phyloP scores from a whole-genome alignment of 306 rosid species.

The Quercus alba region DNA sequence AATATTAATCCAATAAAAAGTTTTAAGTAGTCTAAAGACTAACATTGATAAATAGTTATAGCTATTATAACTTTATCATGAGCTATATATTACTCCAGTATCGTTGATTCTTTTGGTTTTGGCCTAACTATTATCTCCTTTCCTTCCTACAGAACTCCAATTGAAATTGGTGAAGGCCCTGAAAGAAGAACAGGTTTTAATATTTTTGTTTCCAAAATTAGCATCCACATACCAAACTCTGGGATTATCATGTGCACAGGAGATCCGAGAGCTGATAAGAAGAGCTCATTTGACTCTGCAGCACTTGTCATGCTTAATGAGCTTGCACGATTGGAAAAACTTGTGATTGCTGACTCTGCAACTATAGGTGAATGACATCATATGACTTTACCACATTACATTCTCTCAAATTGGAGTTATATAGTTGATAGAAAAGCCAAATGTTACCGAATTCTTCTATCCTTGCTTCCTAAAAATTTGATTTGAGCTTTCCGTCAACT shows the following conservation, averaged over 20 bases:
- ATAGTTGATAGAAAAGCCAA: too few species aligned
- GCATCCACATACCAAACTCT: conserved; percentile 59
- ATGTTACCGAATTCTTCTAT: too few species aligned
- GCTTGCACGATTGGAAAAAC: conserved; percentile 51
- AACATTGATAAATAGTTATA: too few species aligned
- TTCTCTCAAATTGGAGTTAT: too few species aligned
- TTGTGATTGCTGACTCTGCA: conserved; percentile 33
- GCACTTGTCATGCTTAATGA: conserved; percentile 64
- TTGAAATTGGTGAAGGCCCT: conserved; percentile 43
- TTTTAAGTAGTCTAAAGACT: too few species aligned
- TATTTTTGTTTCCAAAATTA: conserved; percentile 56
- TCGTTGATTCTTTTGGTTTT: background rate
- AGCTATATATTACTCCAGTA: too few species aligned
- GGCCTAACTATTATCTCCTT: conserved; percentile 3
- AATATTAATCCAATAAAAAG: too few species aligned
- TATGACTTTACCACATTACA: too few species aligned
- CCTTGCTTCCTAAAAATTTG: too few species aligned
- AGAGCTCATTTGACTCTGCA: conserved; percentile 75
- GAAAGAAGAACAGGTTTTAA: conserved; percentile 42
- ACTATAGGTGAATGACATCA: too few species aligned
- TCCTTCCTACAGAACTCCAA: conserved; percentile 34
- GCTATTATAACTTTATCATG: too few species aligned
- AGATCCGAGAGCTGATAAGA: conserved; percentile 75
- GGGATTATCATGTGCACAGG: conserved; percentile 61
- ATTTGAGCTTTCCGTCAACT: too few species aligned